phyloP scores from a whole-genome alignment of 306 rosid genomes.

The Vicia sativa region DNA sequence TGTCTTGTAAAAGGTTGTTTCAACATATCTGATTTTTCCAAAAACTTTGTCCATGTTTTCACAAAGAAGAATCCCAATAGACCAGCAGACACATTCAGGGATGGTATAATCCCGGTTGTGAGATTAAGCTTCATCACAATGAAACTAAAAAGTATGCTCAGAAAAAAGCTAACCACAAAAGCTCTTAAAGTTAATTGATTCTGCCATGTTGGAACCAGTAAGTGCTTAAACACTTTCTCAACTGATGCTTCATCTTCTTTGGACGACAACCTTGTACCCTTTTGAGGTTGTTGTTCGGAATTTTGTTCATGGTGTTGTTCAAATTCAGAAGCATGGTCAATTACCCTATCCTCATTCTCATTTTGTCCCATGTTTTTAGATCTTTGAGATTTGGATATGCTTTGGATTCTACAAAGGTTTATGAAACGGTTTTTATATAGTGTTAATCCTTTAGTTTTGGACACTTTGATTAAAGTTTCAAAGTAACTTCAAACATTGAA shows the following conservation, averaged over 20 bases:
- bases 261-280: neutral
- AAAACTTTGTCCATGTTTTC: slow-evolving; percentile 55
- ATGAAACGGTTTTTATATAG: neutral
- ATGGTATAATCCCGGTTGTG: slow-evolving; percentile 63
- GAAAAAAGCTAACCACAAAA: slow-evolving; percentile 51
- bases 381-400: slow-evolving; percentile 15
- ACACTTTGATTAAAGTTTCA: neutral
- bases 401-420: slow-evolving; percentile 33
- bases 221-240: slow-evolving; percentile 52
- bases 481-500: slow-evolving; percentile 22
- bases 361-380: slow-evolving; percentile 44
- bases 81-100: slow-evolving; percentile 63
- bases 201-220: slow-evolving; percentile 56
- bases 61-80: slow-evolving; percentile 59
- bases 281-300: slow-evolving; percentile 17
- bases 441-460: no score
- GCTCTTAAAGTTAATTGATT: slow-evolving; percentile 55
- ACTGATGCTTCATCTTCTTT: slow-evolving; percentile 45
- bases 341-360: slow-evolving; percentile 26
- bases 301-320: neutral
- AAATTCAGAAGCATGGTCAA: slow-evolving; percentile 19
- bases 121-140: slow-evolving; percentile 65
- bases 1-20: slow-evolving; percentile 61
- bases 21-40: slow-evolving; percentile 46
- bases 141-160: slow-evolving; percentile 51